Conservation (phyloP, 2,329 filamentous ascomycete species). For the Grosmannia huntii region DNA sequence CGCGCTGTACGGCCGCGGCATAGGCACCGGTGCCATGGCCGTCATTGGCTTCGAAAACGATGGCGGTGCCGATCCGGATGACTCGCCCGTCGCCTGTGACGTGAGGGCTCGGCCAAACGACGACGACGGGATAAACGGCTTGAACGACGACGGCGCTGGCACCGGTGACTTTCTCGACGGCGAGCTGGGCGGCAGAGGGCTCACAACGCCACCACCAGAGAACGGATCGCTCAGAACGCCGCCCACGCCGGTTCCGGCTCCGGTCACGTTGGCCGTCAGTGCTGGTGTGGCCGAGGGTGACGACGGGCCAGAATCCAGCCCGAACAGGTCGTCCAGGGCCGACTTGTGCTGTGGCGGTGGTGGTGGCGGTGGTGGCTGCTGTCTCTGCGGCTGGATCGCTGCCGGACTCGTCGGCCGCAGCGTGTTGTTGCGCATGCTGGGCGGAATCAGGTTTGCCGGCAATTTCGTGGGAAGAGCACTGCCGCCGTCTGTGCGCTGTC, state of each 20-base stretch:
- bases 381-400: conserved; percentile 30
- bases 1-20: background rate
- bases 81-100: conserved; percentile 60
- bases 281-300: conserved; percentile 27
- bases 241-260: conserved; percentile 41
- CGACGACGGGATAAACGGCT: conserved; percentile 84
- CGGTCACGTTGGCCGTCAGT: conserved; percentile 6
- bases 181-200: conserved; percentile 37
- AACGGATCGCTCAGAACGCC: conserved; percentile 54
- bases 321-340: conserved; percentile 87
- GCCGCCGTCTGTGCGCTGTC: conserved; percentile 52
- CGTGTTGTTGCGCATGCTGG: conserved; percentile 64
- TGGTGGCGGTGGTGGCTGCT: conserved; percentile 24
- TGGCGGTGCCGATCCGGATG: conserved; percentile 30
- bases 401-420: conserved; percentile 33
- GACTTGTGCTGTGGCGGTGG: conserved; percentile 38
- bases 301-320: conserved; percentile 57
- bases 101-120: conserved; percentile 79
- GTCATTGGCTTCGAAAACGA: conserved; percentile 22
- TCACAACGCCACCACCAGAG: conserved; percentile 28
- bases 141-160: conserved; percentile 47
- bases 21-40: conserved; percentile 14
- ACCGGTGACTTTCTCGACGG: conserved; percentile 33
- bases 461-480: conserved; percentile 59
- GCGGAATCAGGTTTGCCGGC: conserved; percentile 71